A percentile compares a stretch with the other conserved stretches of the same genome.
Conservation (phyloP, 306 rosid genomes). For the Fragaria vesca region DNA sequence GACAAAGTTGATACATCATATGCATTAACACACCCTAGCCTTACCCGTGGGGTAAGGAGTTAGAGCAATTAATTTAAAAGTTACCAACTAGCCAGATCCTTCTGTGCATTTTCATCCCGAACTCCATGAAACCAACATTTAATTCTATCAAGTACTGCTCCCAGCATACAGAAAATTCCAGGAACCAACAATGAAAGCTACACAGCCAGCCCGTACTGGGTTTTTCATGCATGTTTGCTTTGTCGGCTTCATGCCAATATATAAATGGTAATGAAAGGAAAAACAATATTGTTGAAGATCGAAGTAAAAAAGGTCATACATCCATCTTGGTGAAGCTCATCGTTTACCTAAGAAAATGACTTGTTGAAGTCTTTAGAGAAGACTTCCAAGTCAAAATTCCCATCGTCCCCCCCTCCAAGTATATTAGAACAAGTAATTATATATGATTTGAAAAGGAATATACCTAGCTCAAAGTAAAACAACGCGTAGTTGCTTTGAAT, state of each 20-base stretch:
- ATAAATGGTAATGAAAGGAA: not conserved
- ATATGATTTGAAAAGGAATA: not conserved
- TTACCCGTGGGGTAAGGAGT: too few species aligned
- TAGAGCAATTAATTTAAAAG: too few species aligned
- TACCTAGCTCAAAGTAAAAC: not conserved
- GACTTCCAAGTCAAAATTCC: slow-evolving; percentile 57
- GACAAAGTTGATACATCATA: too few species aligned
- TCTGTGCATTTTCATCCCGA: not conserved
- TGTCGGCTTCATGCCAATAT: not conserved
- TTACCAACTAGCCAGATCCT: too few species aligned
- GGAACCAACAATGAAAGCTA: slow-evolving; percentile 31
- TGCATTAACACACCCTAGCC: too few species aligned
- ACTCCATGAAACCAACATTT: not conserved
- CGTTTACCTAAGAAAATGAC: slow-evolving; percentile 29
- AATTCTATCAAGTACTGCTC: not conserved
- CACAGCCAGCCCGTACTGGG: not conserved
- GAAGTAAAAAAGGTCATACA: too few species aligned
- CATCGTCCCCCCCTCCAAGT: not conserved
- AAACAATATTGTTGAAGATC: not conserved
- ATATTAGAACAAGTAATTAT: not conserved
- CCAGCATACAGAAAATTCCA: slow-evolving; percentile 27
- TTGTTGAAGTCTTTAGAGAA: slow-evolving; percentile 26
- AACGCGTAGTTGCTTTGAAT: slow-evolving; percentile 53
- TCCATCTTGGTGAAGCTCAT: not conserved
- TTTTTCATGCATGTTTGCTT: not conserved